phyloP scores from a whole-genome alignment of 805 yeast species.

The Candida ficus region DNA sequence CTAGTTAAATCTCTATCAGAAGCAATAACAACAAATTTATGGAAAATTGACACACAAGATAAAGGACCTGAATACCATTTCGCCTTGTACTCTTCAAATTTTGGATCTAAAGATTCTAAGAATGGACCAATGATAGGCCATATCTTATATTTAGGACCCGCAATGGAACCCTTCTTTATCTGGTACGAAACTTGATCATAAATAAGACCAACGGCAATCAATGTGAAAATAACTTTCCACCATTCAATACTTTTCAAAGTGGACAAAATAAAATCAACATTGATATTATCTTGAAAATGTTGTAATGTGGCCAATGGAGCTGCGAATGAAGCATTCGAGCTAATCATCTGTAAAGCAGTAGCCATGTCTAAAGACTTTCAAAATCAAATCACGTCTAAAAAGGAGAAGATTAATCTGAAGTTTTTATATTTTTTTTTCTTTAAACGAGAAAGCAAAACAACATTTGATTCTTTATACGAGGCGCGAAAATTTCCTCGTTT shows the following conservation, averaged over 20 bases:
- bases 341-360: conserved; percentile 17
- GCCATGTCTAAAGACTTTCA: conserved; percentile 21
- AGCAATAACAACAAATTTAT: conserved; percentile 94
- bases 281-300: conserved; percentile 1
- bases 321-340: conserved; percentile 15
- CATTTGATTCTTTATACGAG: not conserved
- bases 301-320: conserved; percentile 6
- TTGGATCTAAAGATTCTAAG: conserved; percentile 89
- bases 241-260: conserved; percentile 36
- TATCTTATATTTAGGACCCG: conserved; percentile 81
- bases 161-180: conserved; percentile 77
- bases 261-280: conserved; percentile 10
- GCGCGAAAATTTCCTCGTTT: not conserved
- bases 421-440: not conserved
- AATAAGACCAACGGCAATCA: conserved; percentile 42
- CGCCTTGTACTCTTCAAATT: conserved; percentile 85
- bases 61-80: conserved; percentile 95
- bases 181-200: conserved; percentile 81
- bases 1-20: conserved; percentile 83
- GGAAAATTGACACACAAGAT: conserved; percentile 96
- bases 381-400: not conserved
- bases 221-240: conserved; percentile 46
- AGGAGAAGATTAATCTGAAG: not conserved
- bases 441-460: not conserved
- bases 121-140: conserved; percentile 98